Evolutionary conservation across 768 basidiomycete species (phyloP), one percentile per base, ranked within the genome.

Genomic region (Psilocybe azurescens): DNA sequence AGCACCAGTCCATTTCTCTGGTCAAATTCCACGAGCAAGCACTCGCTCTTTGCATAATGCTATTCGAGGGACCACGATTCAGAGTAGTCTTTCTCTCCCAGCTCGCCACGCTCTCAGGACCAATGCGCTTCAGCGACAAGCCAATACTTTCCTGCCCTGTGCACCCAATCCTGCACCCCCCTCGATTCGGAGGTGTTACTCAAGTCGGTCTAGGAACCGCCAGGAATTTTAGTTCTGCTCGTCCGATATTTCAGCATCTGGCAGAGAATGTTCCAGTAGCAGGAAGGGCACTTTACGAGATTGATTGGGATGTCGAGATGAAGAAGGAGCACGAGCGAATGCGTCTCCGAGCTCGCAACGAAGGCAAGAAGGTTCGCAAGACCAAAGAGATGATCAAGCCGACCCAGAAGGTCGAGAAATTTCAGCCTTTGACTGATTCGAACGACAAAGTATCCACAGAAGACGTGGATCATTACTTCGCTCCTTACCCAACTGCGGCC

Each of bases 181-280:
- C 86, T 7, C 66, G 67, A 18, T 69, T 16, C 59, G 72, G 72
- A 32, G 71, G 74, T 74, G 84, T 90, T 30, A 73, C 83, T 0
- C 88, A 92, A 63, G 83, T 95, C 20, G 94, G 94, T 4, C 79
- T 95, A 2, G 90, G 91, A 39, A 83, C 85, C 0, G 90, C 89
- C 0, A 80, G 93, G 39, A 91, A 87, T 68, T 95, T 95, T 73
- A 87, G 87, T 24, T 84, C 87, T 2, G 83, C 81, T 10, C 86
- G 89, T 2, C 89, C 90, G 3, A 81, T 94, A 48, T 94, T 94
- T 79, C 88, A 93, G 72, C 88, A 90, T 70, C 73, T 95, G 46
- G 86, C 86, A 2, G 85, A 93, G 71, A 93, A 93, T 68, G 87
- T 92, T 0, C 93, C 94, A 6, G 75, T 95, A n/a, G 82, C 86